Conservation (phyloP, 202 grass and related monocot genomes). For the Bolboschoenoplectus hybrid region DNA sequence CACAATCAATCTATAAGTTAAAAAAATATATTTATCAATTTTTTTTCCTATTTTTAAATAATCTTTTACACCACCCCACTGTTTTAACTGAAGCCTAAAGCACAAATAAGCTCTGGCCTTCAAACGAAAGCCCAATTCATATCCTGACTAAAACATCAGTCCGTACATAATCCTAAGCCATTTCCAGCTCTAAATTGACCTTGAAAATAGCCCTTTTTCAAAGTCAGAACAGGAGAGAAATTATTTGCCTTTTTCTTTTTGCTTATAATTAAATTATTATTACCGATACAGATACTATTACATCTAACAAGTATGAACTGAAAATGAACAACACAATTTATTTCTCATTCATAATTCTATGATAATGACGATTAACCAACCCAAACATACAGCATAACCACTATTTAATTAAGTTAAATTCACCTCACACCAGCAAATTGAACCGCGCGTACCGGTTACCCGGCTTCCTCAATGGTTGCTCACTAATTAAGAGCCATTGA, state of each 20-base stretch:
- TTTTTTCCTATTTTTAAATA: too few relatives aligned
- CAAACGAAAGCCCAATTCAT: not conserved
- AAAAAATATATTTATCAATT: too few relatives aligned
- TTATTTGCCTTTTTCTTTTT: not conserved
- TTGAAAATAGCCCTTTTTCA: not conserved
- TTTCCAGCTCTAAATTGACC: not conserved
- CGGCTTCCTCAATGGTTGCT: not conserved
- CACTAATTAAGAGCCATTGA: not conserved
- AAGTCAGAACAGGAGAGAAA: not conserved
- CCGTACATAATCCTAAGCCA: not conserved
- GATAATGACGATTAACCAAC: not conserved
- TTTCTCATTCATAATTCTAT: not conserved
- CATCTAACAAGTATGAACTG: not conserved
- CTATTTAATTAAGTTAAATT: not conserved
- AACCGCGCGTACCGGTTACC: not conserved
- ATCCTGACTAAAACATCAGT: not conserved
- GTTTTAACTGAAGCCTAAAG: not conserved
- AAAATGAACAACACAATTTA: not conserved
- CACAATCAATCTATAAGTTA: too few relatives aligned
- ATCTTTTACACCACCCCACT: not conserved
- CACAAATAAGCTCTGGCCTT: not conserved
- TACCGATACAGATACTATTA: not conserved
- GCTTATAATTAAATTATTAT: not conserved
- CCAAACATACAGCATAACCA: not conserved
- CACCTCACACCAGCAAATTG: not conserved